These are phyloP conservation scores for Nothophoma quercina DNA, from an alignment of 2,329 filamentous ascomycete species.

Conservation along the genomic window DNA sequence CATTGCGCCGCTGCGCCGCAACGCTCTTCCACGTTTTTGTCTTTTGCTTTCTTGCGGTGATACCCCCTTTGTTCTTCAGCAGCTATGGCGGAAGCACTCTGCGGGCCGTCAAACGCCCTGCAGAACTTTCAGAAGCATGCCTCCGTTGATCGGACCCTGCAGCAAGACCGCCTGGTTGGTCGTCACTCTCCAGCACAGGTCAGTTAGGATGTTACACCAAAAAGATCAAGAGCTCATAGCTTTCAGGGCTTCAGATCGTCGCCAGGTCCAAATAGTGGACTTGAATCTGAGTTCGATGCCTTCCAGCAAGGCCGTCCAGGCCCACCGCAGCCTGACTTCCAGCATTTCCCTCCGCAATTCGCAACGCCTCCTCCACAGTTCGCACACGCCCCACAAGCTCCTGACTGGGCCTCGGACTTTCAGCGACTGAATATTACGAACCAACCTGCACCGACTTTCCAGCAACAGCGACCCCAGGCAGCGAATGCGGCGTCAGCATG, in stretches of 20 bases:
- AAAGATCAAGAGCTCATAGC: slow-evolving; percentile 20
- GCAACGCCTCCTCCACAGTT: slow-evolving; percentile 49
- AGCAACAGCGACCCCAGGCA: slow-evolving; percentile 53
- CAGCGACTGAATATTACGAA: slow-evolving; percentile 55
- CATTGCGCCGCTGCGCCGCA: slow-evolving; percentile 1
- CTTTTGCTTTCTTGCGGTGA: slow-evolving; percentile 27
- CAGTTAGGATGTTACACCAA: slow-evolving; percentile 26
- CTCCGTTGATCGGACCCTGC: slow-evolving; percentile 71
- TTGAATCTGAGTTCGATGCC: slow-evolving; percentile 74
- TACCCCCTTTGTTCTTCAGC: slow-evolving; percentile 20
- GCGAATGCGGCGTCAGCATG: slow-evolving; percentile 54
- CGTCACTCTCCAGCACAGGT: slow-evolving; percentile 65
- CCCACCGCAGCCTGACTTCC: slow-evolving; percentile 50
- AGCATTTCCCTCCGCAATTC: slow-evolving; percentile 45
- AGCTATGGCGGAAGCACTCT: slow-evolving; percentile 72
- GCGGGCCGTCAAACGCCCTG: slow-evolving; percentile 77
- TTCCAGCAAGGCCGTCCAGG: slow-evolving; percentile 65
- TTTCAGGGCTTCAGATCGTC: slow-evolving; percentile 68
- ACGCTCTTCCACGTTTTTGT: slow-evolving; percentile 5
- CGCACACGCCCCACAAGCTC: slow-evolving; percentile 43
- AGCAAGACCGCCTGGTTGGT: slow-evolving; percentile 72
- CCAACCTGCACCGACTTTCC: slow-evolving; percentile 54
- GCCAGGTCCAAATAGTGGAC: slow-evolving; percentile 58
- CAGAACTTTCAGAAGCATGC: slow-evolving; percentile 77
- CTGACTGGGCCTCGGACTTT: slow-evolving; percentile 60